Evolutionary conservation across 352 stramenopile genomes (phyloP), one percentile per base, ranked within the genome.

Genomic region (Pythium coloratum): DNA sequence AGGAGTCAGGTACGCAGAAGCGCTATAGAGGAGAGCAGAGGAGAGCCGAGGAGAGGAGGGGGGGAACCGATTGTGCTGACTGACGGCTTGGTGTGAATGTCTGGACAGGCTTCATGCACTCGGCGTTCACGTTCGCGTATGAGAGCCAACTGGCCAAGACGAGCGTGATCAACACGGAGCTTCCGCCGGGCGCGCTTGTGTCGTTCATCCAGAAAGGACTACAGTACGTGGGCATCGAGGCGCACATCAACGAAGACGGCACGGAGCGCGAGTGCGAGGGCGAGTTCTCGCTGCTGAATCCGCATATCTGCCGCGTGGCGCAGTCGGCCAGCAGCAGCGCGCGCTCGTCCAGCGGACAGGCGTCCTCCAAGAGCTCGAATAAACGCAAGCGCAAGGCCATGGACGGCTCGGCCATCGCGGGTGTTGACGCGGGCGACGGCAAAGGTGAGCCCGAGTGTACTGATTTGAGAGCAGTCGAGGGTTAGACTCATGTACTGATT

Each of bases 171-270:
- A 93, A 95, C 66, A 91, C 90, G 42, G 84, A 98, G 65, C 80
- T 99, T 44, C 97, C 98, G 30, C 97, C 97, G 0, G 97, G 97
- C 14, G 97, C 97, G 57, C 84, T 99, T 26, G 95, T 99, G 49
- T 97, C 94, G 14, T 99, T 99, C 76, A 69, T 99, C 47, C 98
- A 99, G 77, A 99, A 99, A 76, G 98, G 97, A 2, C 79, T 99
- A 42, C 94, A 97, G 72, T 98, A 98, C 70, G 84, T 97, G 49
- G 88, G 92, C 50, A 96, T 97, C 55, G 91, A 97, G 66, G 88
- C 88, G 61, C 88, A 96, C 64, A 90, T 96, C 55, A 96, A 96
- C 64, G 88, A 94, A 77, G 94, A 98, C 46, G 86, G 88, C 5
- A 92, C 82, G 34, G 84, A 94, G 72, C 77, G 82, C 40, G 88